Evolutionary conservation across 2,329 filamentous ascomycete genomes (phyloP), one percentile per base, ranked within the genome.

Genomic region (Metarhizium sp.): DNA sequence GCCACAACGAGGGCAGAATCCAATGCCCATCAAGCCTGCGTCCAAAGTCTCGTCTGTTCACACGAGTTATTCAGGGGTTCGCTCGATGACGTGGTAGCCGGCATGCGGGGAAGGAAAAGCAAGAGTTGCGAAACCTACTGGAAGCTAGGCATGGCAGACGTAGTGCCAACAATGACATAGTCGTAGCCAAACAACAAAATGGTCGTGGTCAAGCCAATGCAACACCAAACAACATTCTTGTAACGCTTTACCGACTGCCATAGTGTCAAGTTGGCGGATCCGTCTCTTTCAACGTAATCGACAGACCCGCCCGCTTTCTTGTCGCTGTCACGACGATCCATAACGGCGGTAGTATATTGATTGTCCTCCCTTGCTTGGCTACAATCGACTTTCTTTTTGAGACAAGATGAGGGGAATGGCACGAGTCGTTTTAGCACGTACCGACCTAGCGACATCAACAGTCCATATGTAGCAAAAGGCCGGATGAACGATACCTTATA

Each of bases 1-100:
- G 64, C 74, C 74, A 77, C 20, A 69, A 62, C 1, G 72, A 72
- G 0, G 75, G 73, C 20, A 74, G 67, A 43, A 71, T 74, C 45
- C 66, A 66, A 34, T 61, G 54, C n/a, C 59, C 61, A 13, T 67
- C 55, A 43, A 66, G 63, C 2, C 60, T 58, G 20, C 63, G 59
- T 47, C 71, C 71, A 53, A 69, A 75, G 50, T 72, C 67, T n/a
- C 47, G 55, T 54, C 63, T 66, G 32, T 29, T 34, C n/a, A 8
- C 11, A 16, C 6, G 14, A 29, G 36, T 46, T 50, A 18, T 11
- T 38, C 7, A 20, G 38, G 14, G 11, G 42, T 16, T 14, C 52
- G 30, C 53, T 47, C 43, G 29, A 38, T 10, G 20, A 10, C 6
- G 16, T 16, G n/a, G 7, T 30, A 32, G 16, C 2, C 52, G 7